Base-by-base conservation (phyloP, 2,329 filamentous ascomycete species). In the Arachnomyces sp. region DNA sequence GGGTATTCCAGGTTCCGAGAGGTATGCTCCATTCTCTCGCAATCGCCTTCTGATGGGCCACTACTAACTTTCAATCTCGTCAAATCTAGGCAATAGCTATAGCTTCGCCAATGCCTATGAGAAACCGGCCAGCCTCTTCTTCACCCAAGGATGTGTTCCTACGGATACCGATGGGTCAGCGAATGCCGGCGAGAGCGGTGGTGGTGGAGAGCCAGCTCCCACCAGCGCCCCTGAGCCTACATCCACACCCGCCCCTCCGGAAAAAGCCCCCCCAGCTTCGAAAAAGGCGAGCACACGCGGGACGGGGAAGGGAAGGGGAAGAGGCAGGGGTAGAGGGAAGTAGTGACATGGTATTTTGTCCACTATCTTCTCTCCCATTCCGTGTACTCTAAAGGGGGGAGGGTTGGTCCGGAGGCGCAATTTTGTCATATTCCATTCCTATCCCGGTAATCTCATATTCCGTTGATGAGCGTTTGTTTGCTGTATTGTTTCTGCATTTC, bases 1-100 rank as follows among this genome's bases (percentile, higher is more conserved):
- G 90, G 39, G 83, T 89, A 61, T 96, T 86, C 75, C 89, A 94
- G 61, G 89, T 98, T 46, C 92, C 92, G 16, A 78, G 90, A 78
- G 90, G 90, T 95, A 65, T 72, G 82, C 67, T 34, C 16, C 14
- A 13, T 11, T 30, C 42, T 50, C 34, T 45, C 44, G 41, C 2
- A 39, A 36, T 13, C 28, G 17, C n/a, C 18, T 34, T 16, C 7
- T 7, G 7, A 37, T 9, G 14, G 7, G 29, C 13, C 17, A 6
- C 12, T 20, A 12, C 18, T 28, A 30, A 8, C n/a, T 13, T 12
- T n/a, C 44, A 13, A 36, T 18, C 31, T 28, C 34, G 15, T 16
- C 14, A 30, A 41, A 43, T 41, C 42, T 48, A 95, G 90, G 90
- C 38, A 96, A 96, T 58, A 84, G 87, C 53, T 98, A 98, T 64